A percentile compares a stretch with the other conserved stretches of the same genome.
Evolutionary conservation across 2,329 filamentous ascomycete genomes (phyloP).

Genomic region (Pestalotiopsis sp.): DNA sequence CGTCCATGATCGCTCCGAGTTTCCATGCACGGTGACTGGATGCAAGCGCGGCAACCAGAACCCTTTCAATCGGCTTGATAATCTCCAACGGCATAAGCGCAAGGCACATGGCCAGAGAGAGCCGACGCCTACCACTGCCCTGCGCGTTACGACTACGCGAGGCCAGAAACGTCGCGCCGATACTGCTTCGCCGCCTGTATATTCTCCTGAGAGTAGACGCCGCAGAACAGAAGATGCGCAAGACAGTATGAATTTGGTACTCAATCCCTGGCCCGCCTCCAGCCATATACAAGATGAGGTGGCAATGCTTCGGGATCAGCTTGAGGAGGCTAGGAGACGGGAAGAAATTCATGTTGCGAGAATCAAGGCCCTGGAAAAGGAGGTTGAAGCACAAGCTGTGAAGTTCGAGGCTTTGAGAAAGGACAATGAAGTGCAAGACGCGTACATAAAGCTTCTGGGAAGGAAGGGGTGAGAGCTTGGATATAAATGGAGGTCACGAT

Average conservation of each 20-base stretch:
- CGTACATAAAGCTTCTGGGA: not conserved
- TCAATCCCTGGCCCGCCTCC: not conserved
- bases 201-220: not conserved
- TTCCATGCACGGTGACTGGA: not conserved
- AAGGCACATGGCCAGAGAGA: not conserved
- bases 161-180: not conserved
- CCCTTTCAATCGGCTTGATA: not conserved
- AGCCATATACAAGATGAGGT: not conserved
- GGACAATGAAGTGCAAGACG: not conserved
- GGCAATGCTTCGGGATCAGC: not conserved
- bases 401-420: not conserved
- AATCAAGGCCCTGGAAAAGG: not conserved
- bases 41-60: not conserved
- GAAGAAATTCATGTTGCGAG: not conserved
- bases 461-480: not conserved
- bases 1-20: not conserved
- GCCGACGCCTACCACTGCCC: not conserved
- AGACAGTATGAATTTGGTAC: not conserved
- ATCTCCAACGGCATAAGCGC: not conserved
- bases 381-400: not conserved
- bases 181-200: not conserved
- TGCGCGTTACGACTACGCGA: fast-evolving
- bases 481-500: not conserved
- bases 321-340: not conserved
- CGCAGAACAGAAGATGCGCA: not conserved